Conservation (phyloP, 257 asterid genomes). For the Forsythia viridissima region DNA sequence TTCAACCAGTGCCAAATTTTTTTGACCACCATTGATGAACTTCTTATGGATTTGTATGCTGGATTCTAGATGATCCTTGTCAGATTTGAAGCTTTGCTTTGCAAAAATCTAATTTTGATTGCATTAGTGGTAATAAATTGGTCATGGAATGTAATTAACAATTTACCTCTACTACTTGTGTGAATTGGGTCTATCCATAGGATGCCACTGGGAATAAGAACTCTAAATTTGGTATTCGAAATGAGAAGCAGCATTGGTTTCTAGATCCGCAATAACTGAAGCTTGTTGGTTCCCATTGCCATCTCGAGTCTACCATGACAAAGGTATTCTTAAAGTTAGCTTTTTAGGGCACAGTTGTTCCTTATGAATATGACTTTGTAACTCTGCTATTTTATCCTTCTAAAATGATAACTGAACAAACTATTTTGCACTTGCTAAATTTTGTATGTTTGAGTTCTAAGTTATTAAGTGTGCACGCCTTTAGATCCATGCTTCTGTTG, state of each 20-base stretch:
- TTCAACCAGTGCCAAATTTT: not conserved
- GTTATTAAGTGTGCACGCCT: not conserved
- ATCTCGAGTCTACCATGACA: slow-evolving; percentile 95
- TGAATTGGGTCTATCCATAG: slow-evolving; percentile 83
- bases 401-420: not conserved
- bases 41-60: not conserved
- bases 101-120: not conserved
- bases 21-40: not conserved
- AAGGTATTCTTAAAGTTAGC: slow-evolving; percentile 50
- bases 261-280: slow-evolving; percentile 84
- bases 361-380: not conserved
- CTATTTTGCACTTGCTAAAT: not conserved
- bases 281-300: slow-evolving; percentile 97
- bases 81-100: not conserved
- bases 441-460: not conserved
- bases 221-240: slow-evolving; percentile 94
- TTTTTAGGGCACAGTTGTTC: not conserved
- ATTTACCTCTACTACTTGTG: slow-evolving; percentile 10
- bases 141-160: not conserved
- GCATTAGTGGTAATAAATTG: not conserved
- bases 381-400: not conserved
- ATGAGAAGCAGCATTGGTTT: slow-evolving; percentile 95
- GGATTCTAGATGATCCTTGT: not conserved
- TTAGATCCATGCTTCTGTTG: not conserved
- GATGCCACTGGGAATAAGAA: slow-evolving; percentile 97